phyloP scores from a whole-genome alignment of 1,139 yeast species.

The Pichia sp. region DNA sequence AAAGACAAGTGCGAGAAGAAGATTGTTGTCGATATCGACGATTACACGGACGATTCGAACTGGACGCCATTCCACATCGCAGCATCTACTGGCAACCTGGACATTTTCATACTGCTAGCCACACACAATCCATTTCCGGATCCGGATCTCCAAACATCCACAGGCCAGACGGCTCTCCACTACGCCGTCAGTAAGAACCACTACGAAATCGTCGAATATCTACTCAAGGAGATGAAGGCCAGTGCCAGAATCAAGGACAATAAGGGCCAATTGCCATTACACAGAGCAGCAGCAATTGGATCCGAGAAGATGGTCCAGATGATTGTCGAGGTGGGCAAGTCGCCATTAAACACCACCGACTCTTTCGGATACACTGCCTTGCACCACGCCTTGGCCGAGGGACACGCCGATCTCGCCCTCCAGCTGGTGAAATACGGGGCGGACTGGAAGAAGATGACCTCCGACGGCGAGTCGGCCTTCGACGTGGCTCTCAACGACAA shows the following conservation, averaged over 20 bases:
- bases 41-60: slow-evolving; percentile 67
- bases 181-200: slow-evolving; percentile 74
- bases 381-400: slow-evolving; percentile 92
- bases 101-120: slow-evolving; percentile 46
- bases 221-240: slow-evolving; percentile 54
- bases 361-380: slow-evolving; percentile 79
- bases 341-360: slow-evolving; percentile 71
- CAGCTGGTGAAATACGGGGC: slow-evolving; percentile 66
- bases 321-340: slow-evolving; percentile 51
- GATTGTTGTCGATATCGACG: slow-evolving; percentile 59
- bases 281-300: slow-evolving; percentile 85
- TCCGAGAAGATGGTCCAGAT: slow-evolving; percentile 51
- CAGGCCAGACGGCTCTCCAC: slow-evolving; percentile 77
- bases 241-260: slow-evolving; percentile 66
- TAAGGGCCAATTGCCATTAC: slow-evolving; percentile 65
- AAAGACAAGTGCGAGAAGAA: slow-evolving; percentile 4
- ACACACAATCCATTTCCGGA: slow-evolving; percentile 44
- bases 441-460: slow-evolving; percentile 47
- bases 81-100: slow-evolving; percentile 65
- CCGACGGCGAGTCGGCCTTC: slow-evolving; percentile 55
- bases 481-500: slow-evolving; percentile 64
- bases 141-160: slow-evolving; percentile 50
- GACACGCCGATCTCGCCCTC: slow-evolving; percentile 77
- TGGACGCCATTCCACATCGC: slow-evolving; percentile 92
- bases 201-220: slow-evolving; percentile 46